These are phyloP conservation scores for Thinopyrum elongatum DNA, from an alignment of 176 grass and related monocot species.

Conservation along the genomic window DNA sequence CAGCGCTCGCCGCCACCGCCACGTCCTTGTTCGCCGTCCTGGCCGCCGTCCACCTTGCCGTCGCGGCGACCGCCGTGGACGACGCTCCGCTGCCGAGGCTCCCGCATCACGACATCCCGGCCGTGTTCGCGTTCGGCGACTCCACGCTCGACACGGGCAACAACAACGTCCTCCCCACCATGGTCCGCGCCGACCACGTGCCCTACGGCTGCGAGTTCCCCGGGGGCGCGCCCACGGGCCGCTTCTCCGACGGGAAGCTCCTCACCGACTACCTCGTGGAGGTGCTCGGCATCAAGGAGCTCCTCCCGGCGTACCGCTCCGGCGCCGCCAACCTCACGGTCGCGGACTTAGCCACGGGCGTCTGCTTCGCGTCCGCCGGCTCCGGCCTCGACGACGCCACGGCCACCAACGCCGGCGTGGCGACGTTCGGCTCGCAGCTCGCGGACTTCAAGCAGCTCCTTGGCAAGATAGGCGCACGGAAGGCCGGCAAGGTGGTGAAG, in stretches of 20 bases:
- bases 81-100: neutral
- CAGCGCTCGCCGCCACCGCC: neutral
- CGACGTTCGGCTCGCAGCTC: conserved; percentile 25
- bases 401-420: conserved; percentile 16
- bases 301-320: conserved; percentile 47
- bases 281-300: conserved; percentile 49
- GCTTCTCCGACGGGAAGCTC: conserved; percentile 71
- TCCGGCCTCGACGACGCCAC: conserved; percentile 70
- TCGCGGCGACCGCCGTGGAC: neutral
- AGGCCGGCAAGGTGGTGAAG: conserved; percentile 26
- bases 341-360: conserved; percentile 43
- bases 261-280: conserved; percentile 61
- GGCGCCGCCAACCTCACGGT: neutral
- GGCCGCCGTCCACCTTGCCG: neutral
- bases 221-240: conserved; percentile 38
- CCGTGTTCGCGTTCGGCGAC: conserved; percentile 73
- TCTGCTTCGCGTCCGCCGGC: conserved; percentile 69
- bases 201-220: conserved; percentile 74
- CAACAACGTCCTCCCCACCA: conserved; percentile 57
- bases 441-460: conserved; percentile 33
- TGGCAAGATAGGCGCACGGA: neutral
- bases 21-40: neutral
- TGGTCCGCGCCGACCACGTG: conserved; percentile 51
- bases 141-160: conserved; percentile 89
- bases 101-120: conserved; percentile 6